Percentiles rank a stretch among this genome's conserved stretches.
Conservation (phyloP, 2,329 filamentous ascomycete genomes). For the Exophiala oligosperma region DNA sequence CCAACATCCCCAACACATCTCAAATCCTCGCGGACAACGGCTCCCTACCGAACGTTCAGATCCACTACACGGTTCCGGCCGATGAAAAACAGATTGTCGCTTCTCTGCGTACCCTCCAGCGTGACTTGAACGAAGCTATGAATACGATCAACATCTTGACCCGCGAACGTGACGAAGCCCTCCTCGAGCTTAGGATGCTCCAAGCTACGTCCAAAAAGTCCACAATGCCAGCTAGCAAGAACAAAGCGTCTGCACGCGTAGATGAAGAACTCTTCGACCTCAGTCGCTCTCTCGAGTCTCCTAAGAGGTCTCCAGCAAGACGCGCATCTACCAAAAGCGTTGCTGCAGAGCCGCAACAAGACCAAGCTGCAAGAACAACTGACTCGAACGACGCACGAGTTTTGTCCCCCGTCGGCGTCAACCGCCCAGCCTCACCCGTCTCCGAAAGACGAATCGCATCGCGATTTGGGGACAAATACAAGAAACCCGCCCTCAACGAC, state of each 20-base stretch:
- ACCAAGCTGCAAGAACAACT: slow-evolving; percentile 19
- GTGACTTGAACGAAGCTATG: slow-evolving; percentile 29
- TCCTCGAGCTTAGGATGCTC: slow-evolving; percentile 27
- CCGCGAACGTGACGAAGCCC: slow-evolving; percentile 28
- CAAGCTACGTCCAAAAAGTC: slow-evolving; percentile 21
- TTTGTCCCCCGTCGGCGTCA: slow-evolving; percentile 17
- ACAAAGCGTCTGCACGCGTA: slow-evolving; percentile 12
- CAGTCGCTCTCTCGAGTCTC: slow-evolving; percentile 26
- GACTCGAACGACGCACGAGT: slow-evolving; percentile 29
- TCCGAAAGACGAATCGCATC: slow-evolving; percentile 12
- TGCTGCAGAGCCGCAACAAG: slow-evolving; percentile 15
- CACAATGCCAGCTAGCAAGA: slow-evolving; percentile 18
- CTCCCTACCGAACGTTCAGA: slow-evolving; percentile 25
- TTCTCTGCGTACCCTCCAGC: slow-evolving; percentile 29
- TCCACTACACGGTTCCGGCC: slow-evolving; percentile 28
- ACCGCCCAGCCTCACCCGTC: slow-evolving; percentile 9
- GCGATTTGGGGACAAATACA: slow-evolving; percentile 11
- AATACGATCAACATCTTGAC: slow-evolving; percentile 28
- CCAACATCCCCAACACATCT: slow-evolving; percentile 30
- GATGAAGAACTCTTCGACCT: slow-evolving; percentile 31
- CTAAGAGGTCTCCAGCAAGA: slow-evolving; percentile 15
- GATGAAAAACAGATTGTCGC: slow-evolving; percentile 32
- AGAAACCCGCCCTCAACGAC: slow-evolving; percentile 23
- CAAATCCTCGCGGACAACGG: slow-evolving; percentile 29
- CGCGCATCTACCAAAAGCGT: slow-evolving; percentile 14